phyloP scores from a whole-genome alignment of 208 protist genomes.

The Crithidia sp. region DNA sequence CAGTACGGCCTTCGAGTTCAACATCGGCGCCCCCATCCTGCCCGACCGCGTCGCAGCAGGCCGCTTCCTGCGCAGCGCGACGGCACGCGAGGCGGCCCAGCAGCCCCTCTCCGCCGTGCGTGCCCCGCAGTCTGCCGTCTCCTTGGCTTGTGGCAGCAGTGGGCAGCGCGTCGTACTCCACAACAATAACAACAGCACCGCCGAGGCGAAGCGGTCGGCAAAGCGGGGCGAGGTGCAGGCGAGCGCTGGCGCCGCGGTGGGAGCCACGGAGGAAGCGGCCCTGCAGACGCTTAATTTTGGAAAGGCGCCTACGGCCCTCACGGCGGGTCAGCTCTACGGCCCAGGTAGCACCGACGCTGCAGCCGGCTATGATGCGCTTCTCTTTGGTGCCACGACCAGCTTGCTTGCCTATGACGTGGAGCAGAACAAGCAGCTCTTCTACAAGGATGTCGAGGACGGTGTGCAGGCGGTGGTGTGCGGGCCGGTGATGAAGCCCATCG shows the following conservation, averaged over 20 bases:
- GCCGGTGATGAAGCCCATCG: constrained; percentile 33
- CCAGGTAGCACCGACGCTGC: constrained; percentile 12
- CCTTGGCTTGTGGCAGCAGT: constrained; percentile 71
- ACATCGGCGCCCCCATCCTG: constrained; percentile 56
- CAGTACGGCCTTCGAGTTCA: constrained; percentile 66
- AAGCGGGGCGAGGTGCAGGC: constrained; percentile 42
- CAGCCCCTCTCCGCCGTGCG: constrained; percentile 22
- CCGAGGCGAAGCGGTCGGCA: constrained; percentile 38
- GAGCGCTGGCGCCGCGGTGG: constrained; percentile 10
- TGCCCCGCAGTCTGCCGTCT: constrained; percentile 39
- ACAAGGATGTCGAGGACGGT: constrained; percentile 93
- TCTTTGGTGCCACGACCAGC: constrained; percentile 89
- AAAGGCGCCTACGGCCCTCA: constrained; percentile 79
- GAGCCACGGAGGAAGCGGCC: constrained; percentile 32
- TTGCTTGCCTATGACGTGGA: constrained; percentile 94
- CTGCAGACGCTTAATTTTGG: constrained; percentile 89
- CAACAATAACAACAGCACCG: constrained; percentile 72
- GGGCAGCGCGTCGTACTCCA: constrained; percentile 86
- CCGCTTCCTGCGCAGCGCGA: constrained; percentile 56
- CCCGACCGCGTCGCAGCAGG: constrained; percentile 63
- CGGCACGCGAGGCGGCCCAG: constrained; percentile 16
- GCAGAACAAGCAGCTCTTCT: constrained; percentile 92
- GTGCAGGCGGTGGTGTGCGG: constrained; percentile 86
- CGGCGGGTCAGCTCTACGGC: constrained; percentile 53
- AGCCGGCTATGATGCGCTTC: constrained; percentile 74